phyloP scores from a whole-genome alignment of 768 basidiomycete species.

The Neoboletus magnificus region DNA sequence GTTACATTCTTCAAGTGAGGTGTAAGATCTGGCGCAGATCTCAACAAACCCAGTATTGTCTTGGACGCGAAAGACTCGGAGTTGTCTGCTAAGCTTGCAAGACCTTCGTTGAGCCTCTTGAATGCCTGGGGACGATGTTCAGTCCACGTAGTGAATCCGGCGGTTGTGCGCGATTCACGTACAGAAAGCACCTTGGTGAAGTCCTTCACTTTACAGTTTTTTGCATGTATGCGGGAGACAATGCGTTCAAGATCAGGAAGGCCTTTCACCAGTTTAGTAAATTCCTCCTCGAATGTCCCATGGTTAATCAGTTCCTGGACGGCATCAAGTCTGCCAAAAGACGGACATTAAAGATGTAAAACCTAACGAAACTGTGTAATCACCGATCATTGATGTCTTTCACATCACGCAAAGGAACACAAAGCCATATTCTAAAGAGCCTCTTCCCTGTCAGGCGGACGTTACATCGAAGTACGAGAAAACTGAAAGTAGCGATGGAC shows the following conservation, averaged over 20 bases:
- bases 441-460: slow-evolving; percentile 69
- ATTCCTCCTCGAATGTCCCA: slow-evolving; percentile 71
- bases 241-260: slow-evolving; percentile 92
- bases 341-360: slow-evolving; percentile 15
- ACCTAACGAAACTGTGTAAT: slow-evolving; percentile 17
- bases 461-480: slow-evolving; percentile 5
- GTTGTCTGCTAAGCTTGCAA: slow-evolving; percentile 57
- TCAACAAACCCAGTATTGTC: slow-evolving; percentile 70
- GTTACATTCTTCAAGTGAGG: slow-evolving; percentile 71
- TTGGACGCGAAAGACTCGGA: slow-evolving; percentile 75
- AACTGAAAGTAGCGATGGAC: slow-evolving; percentile 9
- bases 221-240: slow-evolving; percentile 93
- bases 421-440: slow-evolving; percentile 95
- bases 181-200: slow-evolving; percentile 83
- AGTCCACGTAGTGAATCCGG: slow-evolving; percentile 1
- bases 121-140: slow-evolving; percentile 57
- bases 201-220: slow-evolving; percentile 81
- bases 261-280: slow-evolving; percentile 72
- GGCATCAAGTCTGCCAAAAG: slow-evolving; percentile 72
- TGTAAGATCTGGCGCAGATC: slow-evolving; percentile 76
- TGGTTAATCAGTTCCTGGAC: slow-evolving; percentile 87
- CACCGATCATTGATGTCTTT: slow-evolving; percentile 87
- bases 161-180: slow-evolving; percentile 15
- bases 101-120: slow-evolving; percentile 63
- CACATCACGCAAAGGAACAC: slow-evolving; percentile 81